Conservation (phyloP, 495 filamentous ascomycete species). For the Extremus antarcticus region DNA sequence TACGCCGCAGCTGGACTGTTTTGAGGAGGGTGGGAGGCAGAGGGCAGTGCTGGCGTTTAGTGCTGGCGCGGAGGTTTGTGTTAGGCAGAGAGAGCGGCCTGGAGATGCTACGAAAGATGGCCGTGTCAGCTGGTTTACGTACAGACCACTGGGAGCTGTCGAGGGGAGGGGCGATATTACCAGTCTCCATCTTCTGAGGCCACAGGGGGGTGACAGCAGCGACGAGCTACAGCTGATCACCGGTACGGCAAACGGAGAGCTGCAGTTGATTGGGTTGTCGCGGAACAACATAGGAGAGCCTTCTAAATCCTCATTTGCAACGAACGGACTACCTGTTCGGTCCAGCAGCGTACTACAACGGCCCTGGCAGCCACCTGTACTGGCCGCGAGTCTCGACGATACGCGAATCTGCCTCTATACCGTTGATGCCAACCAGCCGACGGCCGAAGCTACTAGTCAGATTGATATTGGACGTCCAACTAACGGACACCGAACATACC, state of each 20-base stretch:
- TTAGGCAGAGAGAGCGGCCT: slow-evolving; percentile 28
- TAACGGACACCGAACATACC: slow-evolving; percentile 23
- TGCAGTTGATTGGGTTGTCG: slow-evolving; percentile 27
- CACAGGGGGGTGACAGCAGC: slow-evolving; percentile 25
- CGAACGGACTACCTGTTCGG: slow-evolving; percentile 14
- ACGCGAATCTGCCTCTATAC: slow-evolving; percentile 31
- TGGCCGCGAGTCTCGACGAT: slow-evolving; percentile 25
- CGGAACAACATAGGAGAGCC: slow-evolving; percentile 1
- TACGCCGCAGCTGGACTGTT: slow-evolving; percentile 50
- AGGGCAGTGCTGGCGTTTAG: slow-evolving; percentile 48
- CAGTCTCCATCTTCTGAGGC: slow-evolving; percentile 41
- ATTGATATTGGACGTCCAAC: slow-evolving; percentile 24
- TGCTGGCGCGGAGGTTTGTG: slow-evolving; percentile 46
- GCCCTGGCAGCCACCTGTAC: slow-evolving; percentile 5
- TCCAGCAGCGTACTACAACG: slow-evolving; percentile 8
- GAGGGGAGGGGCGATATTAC: slow-evolving; percentile 58
- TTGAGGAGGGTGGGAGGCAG: slow-evolving; percentile 41
- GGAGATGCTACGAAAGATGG: slow-evolving; percentile 23
- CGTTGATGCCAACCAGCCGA: slow-evolving; percentile 23
- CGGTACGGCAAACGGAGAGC: slow-evolving; percentile 37
- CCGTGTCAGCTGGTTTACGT: slow-evolving; percentile 37
- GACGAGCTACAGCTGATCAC: slow-evolving; percentile 25
- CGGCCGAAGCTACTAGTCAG: slow-evolving; percentile 33
- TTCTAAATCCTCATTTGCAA: slow-evolving; percentile 12
- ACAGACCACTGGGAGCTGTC: slow-evolving; percentile 38